Conservation (phyloP, 83 land plant genomes). For the Picea abies region DNA sequence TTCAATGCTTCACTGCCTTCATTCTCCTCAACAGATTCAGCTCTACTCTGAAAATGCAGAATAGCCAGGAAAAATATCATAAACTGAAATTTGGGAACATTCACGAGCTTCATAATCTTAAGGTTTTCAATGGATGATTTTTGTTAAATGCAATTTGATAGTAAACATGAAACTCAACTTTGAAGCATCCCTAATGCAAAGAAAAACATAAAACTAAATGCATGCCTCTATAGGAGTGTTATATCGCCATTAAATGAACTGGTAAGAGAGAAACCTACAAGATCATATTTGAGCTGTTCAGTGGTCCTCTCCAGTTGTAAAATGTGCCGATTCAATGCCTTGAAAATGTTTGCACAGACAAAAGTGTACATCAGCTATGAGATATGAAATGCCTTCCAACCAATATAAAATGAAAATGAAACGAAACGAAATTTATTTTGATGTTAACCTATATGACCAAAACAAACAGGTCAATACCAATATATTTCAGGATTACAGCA, state of each 20-base stretch:
- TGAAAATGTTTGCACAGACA: conserved; percentile 3
- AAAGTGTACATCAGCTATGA: neutral
- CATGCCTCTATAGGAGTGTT: neutral
- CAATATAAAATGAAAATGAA: conserved; percentile 13
- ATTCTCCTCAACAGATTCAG: conserved; percentile 37
- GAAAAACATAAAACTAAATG: neutral
- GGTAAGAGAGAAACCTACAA: conserved; percentile 32
- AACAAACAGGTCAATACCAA: no score
- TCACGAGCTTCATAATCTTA: neutral
- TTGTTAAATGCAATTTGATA: neutral
- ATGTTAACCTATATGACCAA: no score
- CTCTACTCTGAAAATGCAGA: conserved; percentile 37
- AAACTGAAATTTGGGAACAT: neutral
- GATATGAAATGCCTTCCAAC: neutral
- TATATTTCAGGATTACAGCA: neutral
- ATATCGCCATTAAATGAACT: neutral
- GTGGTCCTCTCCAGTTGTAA: conserved; percentile 22
- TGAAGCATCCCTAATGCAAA: neutral
- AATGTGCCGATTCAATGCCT: conserved; percentile 35
- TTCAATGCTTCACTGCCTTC: conserved; percentile 48
- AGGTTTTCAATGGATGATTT: neutral
- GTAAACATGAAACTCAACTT: conserved; percentile 2
- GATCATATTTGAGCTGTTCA: conserved; percentile 41
- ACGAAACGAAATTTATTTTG: conserved; percentile 32
- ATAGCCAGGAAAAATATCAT: conserved; percentile 1